Conservation (phyloP, 495 filamentous ascomycete genomes). For the Lepidopterella palustris region DNA sequence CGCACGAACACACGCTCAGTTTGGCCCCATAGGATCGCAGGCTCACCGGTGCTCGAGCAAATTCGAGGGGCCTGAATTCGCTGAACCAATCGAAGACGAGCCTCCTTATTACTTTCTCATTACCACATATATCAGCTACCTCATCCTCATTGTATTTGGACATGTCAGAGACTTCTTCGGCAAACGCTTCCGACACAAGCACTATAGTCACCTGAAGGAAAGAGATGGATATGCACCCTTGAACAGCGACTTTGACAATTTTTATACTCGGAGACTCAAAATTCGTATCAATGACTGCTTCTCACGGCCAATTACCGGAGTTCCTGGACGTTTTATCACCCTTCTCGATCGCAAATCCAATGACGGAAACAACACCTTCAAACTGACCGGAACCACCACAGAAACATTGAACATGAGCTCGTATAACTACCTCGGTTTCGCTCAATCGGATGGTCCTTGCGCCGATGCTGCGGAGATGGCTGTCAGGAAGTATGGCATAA, state of each 20-base stretch:
- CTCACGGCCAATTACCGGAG: constrained; percentile 81
- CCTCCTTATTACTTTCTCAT: constrained; percentile 94
- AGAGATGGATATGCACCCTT: constrained; percentile 90
- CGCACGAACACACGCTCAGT: constrained; percentile 80
- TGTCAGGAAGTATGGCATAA: constrained; percentile 77
- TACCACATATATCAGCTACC: constrained; percentile 94
- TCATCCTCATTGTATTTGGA: constrained; percentile 91
- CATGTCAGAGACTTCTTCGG: constrained; percentile 97
- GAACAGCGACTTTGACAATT: constrained; percentile 98
- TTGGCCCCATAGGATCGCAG: constrained; percentile 73
- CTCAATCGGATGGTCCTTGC: constrained; percentile 94
- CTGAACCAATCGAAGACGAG: constrained; percentile 84
- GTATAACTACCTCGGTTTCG: constrained; percentile 98
- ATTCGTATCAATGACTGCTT: constrained; percentile 96
- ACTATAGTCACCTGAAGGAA: constrained; percentile 76
- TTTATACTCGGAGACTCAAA: constrained; percentile 90
- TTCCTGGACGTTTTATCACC: constrained; percentile 89
- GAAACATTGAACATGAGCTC: constrained; percentile 97
- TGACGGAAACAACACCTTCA: constrained; percentile 83
- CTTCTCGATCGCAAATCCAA: constrained; percentile 79
- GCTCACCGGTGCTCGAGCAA: constrained; percentile 82
- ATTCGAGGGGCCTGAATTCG: constrained; percentile 69
- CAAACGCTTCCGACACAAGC: constrained; percentile 78
- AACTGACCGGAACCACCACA: constrained; percentile 81
- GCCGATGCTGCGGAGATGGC: constrained; percentile 86